Percentiles rank a stretch among this genome's conserved stretches.
Evolutionary conservation across 2,329 filamentous ascomycete genomes (phyloP).

Genomic region (Claviceps cyperi): DNA sequence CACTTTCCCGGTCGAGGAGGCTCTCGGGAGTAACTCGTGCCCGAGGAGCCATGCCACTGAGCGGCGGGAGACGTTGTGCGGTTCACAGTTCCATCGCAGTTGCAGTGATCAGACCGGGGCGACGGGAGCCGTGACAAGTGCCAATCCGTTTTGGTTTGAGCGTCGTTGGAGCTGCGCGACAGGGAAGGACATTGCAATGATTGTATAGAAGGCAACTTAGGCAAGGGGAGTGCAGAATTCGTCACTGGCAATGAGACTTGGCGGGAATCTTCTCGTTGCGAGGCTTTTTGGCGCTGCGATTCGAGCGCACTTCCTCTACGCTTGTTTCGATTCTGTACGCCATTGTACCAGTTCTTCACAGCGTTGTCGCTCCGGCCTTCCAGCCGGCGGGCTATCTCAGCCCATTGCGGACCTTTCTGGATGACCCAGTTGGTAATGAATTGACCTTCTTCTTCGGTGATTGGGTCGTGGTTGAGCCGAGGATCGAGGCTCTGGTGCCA

Average conservation of each 20-base stretch:
- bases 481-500: slow-evolving; percentile 90
- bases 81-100: too few relatives aligned
- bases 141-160: too few relatives aligned
- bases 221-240: too few relatives aligned
- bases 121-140: too few relatives aligned
- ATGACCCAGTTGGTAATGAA: slow-evolving; percentile 65
- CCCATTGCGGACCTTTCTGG: slow-evolving; percentile 77
- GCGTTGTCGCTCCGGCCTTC: slow-evolving; percentile 84
- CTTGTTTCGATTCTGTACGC: slow-evolving; percentile 68
- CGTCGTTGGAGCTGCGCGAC: background rate
- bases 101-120: too few relatives aligned
- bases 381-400: slow-evolving; percentile 73
- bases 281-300: too few relatives aligned
- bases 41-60: too few relatives aligned
- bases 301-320: slow-evolving; percentile 16
- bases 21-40: too few relatives aligned
- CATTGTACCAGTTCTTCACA: slow-evolving; percentile 98
- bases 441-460: slow-evolving; percentile 53
- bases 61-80: too few relatives aligned
- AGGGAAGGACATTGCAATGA: too few relatives aligned
- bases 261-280: background rate
- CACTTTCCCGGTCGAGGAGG: too few relatives aligned
- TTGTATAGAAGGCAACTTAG: too few relatives aligned
- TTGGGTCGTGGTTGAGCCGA: slow-evolving; percentile 58
- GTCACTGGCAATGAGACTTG: background rate